phyloP scores from a whole-genome alignment of 768 basidiomycete genomes.

The Lepiota venenata region DNA sequence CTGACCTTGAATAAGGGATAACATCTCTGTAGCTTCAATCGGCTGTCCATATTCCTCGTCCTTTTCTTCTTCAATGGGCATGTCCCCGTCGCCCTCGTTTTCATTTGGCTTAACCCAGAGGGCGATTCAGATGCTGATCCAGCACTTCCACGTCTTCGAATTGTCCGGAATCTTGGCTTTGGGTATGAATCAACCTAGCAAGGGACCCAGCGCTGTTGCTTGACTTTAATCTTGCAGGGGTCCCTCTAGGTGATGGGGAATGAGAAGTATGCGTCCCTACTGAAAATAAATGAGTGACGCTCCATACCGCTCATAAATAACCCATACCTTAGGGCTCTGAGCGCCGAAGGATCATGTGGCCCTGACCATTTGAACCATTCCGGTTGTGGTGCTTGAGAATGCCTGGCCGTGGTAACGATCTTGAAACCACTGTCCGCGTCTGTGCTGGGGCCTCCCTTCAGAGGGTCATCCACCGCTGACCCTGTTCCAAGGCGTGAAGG shows the following conservation, averaged over 20 bases:
- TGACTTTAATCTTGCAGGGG: slow-evolving; percentile 19
- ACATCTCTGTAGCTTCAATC: slow-evolving; percentile 21
- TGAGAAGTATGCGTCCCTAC: background rate
- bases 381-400: slow-evolving; percentile 28
- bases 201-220: slow-evolving; percentile 26
- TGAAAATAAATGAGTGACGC: background rate
- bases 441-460: background rate
- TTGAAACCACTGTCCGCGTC: slow-evolving; percentile 4
- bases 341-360: slow-evolving; percentile 21
- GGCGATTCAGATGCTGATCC: slow-evolving; percentile 6
- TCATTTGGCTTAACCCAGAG: background rate
- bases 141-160: slow-evolving; percentile 4
- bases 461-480: slow-evolving; percentile 4
- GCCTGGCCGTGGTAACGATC: slow-evolving; percentile 19
- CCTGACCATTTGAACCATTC: slow-evolving; percentile 21
- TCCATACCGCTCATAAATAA: too few species aligned
- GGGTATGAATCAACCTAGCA: slow-evolving; percentile 14
- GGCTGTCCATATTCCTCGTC: slow-evolving; percentile 42
- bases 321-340: slow-evolving; percentile 44
- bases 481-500: slow-evolving; percentile 6
- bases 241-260: slow-evolving; percentile 11
- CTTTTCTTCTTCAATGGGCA: slow-evolving; percentile 26
- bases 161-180: background rate
- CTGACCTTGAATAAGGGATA: slow-evolving; percentile 27
- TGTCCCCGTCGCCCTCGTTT: background rate